Evolutionary conservation across 139 green algal genomes (phyloP).

Genomic region (Auxenochlorella pyrenoidosa): DNA sequence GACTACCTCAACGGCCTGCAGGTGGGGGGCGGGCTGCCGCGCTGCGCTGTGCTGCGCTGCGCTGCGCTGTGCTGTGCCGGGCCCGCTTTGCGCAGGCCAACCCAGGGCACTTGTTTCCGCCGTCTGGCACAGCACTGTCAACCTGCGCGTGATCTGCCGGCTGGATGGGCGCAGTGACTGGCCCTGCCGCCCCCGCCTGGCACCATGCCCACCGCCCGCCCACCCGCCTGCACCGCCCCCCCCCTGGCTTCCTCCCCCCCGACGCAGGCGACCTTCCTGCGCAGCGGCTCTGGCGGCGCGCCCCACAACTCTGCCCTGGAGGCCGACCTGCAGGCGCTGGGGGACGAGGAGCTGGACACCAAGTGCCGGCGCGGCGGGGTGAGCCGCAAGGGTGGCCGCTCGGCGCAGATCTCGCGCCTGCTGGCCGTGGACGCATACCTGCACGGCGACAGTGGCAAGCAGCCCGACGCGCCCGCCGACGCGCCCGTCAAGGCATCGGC

Average conservation of each 20-base stretch:
- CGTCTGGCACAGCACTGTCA: no score
- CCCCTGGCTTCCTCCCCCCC: background rate
- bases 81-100: no score
- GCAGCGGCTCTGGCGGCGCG: conserved; percentile 10
- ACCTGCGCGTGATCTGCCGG: no score
- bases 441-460: conserved; percentile 33
- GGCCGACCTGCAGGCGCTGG: conserved; percentile 65
- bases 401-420: conserved; percentile 46
- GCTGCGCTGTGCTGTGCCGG: no score
- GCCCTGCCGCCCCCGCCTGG: no score
- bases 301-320: conserved; percentile 41
- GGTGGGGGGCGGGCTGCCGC: conserved; percentile 31
- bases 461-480: background rate
- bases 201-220: no score
- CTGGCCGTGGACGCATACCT: conserved; percentile 66
- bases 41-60: background rate
- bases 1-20: conserved; percentile 92
- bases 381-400: conserved; percentile 56
- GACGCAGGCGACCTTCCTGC: conserved; percentile 76
- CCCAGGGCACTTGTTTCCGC: no score
- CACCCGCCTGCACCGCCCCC: background rate
- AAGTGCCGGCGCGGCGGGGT: conserved; percentile 72
- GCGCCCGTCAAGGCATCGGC: conserved; percentile 20
- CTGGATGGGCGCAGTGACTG: no score
- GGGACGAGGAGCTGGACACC: conserved; percentile 71